Base-by-base conservation (phyloP, 2,329 filamentous ascomycete species). In the Tolypocladium sp. region DNA sequence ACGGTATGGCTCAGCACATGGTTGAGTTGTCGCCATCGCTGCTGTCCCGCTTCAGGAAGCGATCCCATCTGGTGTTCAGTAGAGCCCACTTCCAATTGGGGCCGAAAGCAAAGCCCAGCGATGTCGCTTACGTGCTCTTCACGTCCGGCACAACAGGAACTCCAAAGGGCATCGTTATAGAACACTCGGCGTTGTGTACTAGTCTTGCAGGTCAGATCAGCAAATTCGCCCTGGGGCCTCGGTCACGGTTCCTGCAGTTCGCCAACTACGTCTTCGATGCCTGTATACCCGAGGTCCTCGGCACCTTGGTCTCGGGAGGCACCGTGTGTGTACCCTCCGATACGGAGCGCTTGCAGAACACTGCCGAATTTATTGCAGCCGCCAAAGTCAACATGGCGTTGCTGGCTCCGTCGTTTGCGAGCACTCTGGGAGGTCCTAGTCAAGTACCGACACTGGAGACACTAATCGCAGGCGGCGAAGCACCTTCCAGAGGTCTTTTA, bases 231-330 rank as follows among this genome's bases (percentile, higher is more conserved):
- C 20, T 52, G 12, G 15, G 27, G 22, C 25, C 13, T 8, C 25
- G 2, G 22, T 33, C 25, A 6, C 46, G 46, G 27, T 15, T 52
- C 12, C 25, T 84, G 53, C 79, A 82, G 58, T 80, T 80, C 58
- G 77, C 78, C 4, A 75, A 74, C 7, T 80, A 78, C 62, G 77
- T 76, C 1, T 82, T 82, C 53, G 80, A 84, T 59, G 74, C 75
- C 2, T 76, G 74, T 44, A 67, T 82, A 10, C 44, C 51, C 1
- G 65, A 68, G 41, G 61, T 68, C 17, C 37, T 67, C 30, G 63
- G 60, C 0, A 56, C 65, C 0, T 62, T 68, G 10, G 40, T 62
- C 8, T 53, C 56, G 2, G 67, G 64, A 1, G 67, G 61, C 2
- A 62, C 61, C 1, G 57, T 67, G 20, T 68, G 66, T 20, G 62